Base-by-base conservation (phyloP, 2,329 filamentous ascomycete genomes). In the Trichoderma harzianum region DNA sequence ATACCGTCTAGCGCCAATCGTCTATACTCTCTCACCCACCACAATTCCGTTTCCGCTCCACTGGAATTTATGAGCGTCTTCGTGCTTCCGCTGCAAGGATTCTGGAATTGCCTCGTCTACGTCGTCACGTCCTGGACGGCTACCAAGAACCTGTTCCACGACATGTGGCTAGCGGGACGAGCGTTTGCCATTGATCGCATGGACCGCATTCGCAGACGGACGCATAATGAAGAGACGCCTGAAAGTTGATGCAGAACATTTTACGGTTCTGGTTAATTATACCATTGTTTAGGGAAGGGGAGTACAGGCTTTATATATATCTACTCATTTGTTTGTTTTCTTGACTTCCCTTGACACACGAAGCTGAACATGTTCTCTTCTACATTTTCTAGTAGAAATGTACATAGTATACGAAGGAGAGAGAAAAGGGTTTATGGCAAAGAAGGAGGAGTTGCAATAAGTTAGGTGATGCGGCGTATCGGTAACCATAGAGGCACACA, bases 51-150 rank as follows among this genome's bases (percentile, higher is more conserved):
- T 1, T 85, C 83, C 4, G 85, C 89, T 64, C 82, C 84, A 0
- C 84, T 95, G 26, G 88, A 92, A 76, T 88, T 91, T 76, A 85
- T 89, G 63, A 89, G 90, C 18, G 88, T 90, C 0, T 83, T 92
- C n/a, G 92, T 94, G 0, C 84, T 95, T 8, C 92, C 92, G 0
- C 83, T 93, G 1, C 92, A 95, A 77, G 93, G 92, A 0, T 91
- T 93, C 76, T 94, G 92, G 91, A 95, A 95, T 78, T 87, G 89
- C 24, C 77, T 91, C 66, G 92, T 95, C 72, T 95, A 94, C 79
- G 80, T 88, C 12, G 84, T 86, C 7, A 92, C 90, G 1, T 92
- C 90, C 6, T 86, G 88, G 83, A 79, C 86, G 63, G 88, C 88
- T 0, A 88, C 88, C 76, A 85, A 84, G 75, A 73, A 73, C 0